A percentile compares a stretch with the other conserved stretches of the same genome.
These are phyloP conservation scores for Fagopyrum esculentum DNA, from an alignment of 148 eudicot genomes.

Conservation along the genomic window DNA sequence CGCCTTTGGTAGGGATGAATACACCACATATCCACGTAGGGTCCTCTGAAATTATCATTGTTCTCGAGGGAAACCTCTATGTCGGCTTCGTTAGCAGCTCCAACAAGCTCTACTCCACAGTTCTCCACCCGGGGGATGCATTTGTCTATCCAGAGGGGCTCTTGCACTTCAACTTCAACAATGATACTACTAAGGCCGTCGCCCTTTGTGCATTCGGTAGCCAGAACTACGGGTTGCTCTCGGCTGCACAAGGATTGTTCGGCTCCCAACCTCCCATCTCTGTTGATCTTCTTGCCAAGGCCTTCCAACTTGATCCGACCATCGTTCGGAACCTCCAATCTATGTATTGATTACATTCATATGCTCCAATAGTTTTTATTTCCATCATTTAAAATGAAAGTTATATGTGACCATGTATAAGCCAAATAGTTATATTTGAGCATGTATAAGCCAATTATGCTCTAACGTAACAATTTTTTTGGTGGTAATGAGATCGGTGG, in stretches of 20 bases:
- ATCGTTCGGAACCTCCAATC: background rate
- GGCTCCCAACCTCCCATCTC: background rate
- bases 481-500: too few relatives aligned
- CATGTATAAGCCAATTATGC: too few relatives aligned
- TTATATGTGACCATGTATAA: too few relatives aligned
- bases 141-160: conserved; percentile 20
- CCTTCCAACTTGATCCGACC: background rate
- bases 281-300: background rate
- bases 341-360: background rate
- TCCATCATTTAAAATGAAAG: too few relatives aligned
- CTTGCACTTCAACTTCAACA: conserved; percentile 16
- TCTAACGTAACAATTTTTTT: too few relatives aligned
- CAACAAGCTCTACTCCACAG: conserved; percentile 14
- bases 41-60: background rate
- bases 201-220: background rate
- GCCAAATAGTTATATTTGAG: too few relatives aligned
- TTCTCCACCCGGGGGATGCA: conserved; percentile 17
- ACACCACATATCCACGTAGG: background rate
- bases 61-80: background rate
- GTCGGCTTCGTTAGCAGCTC: background rate
- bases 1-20: conserved; percentile 13
- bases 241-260: background rate
- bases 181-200: background rate
- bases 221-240: background rate
- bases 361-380: too few relatives aligned